Conservation (phyloP, 2,329 filamentous ascomycete genomes). For the Trichoderma cornu-damae region DNA sequence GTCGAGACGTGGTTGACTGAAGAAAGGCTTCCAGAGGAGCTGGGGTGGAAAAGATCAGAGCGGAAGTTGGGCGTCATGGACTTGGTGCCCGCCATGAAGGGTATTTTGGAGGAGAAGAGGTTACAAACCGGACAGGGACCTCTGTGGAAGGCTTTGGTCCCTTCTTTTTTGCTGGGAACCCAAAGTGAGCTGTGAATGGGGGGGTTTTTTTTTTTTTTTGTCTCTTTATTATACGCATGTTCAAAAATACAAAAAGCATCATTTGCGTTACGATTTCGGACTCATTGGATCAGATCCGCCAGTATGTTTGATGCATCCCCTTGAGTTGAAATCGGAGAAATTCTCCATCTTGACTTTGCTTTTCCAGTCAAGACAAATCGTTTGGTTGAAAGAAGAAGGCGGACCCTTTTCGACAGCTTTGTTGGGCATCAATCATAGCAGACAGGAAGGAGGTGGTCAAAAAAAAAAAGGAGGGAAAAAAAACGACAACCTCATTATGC, state of each 20-base stretch:
- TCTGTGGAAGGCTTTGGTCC: slow-evolving; percentile 10
- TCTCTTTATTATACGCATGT: not conserved
- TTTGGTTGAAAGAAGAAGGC: not conserved
- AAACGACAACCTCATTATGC: too few relatives aligned
- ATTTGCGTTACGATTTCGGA: not conserved
- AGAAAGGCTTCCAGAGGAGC: slow-evolving; percentile 19
- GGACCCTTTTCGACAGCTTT: not conserved
- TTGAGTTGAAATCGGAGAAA: too few relatives aligned
- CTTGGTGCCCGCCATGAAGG: slow-evolving; percentile 4
- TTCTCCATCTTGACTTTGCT: too few relatives aligned
- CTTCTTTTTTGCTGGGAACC: slow-evolving; percentile 5
- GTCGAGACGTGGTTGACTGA: slow-evolving; percentile 19
- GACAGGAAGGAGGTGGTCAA: not conserved
- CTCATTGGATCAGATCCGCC: too few relatives aligned
- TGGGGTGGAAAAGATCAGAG: slow-evolving; percentile 20
- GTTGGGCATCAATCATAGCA: not conserved
- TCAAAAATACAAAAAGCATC: not conserved
- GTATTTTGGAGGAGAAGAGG: slow-evolving; percentile 10
- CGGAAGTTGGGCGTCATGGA: not conserved
- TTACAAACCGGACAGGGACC: not conserved
- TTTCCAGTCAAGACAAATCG: too few relatives aligned
- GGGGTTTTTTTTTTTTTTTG: not conserved
- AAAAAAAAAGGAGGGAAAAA: not conserved
- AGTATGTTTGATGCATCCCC: too few relatives aligned
- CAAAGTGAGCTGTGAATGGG: not conserved